Evolutionary conservation across 2,329 filamentous ascomycete genomes (phyloP), one percentile per base, ranked within the genome.

Genomic region (Penicillium sp.): DNA sequence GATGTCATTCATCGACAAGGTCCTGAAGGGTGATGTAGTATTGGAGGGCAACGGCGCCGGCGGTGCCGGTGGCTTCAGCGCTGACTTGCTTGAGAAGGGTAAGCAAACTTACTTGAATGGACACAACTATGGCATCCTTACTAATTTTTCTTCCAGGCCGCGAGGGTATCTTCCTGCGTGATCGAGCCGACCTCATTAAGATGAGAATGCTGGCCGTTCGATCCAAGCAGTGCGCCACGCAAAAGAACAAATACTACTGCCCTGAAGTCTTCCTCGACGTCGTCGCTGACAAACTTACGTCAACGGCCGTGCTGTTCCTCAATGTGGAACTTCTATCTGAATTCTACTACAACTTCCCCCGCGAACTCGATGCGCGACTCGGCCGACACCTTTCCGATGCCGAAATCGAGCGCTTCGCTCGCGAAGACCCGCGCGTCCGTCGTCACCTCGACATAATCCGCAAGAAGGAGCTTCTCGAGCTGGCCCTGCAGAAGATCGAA

Each of bases 191-290:
- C 63, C 90, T 97, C 57, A 87, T 99, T 74, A 92, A 90, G 74
- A 91, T 98, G 87, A 90, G 95, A 20, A 84, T 98, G 38, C 76
- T 90, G 59, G 95, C 95, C 45, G 84, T 96, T 58, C 95, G 94
- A 75, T 95, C 91, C 15, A 92, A 94, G 75, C 93, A 96, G 78
- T 99, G 95, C 78, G 85, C 88, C 60, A 86, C 81, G 66, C 83
- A 89, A 66, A 89, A 89, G 71, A 96, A 96, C 81, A 97, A 97
- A 80, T 97, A 98, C 79, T 87, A 95, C 79, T 99, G 95, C 72
- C 95, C 95, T 0, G 95, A 99, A 74, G 86, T 99, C 15, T 99
- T 99, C 81, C 86, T 99, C n/a, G 93, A 99, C 71, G 92, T 96
- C 3, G 95, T 96, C 1, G 93, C 95, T 1, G 91, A 93, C 67